Percentiles rank a stretch among this genome's conserved stretches.
Conservation (phyloP, 73 alveolate genomes). For the Paramecium pentaurelia region DNA sequence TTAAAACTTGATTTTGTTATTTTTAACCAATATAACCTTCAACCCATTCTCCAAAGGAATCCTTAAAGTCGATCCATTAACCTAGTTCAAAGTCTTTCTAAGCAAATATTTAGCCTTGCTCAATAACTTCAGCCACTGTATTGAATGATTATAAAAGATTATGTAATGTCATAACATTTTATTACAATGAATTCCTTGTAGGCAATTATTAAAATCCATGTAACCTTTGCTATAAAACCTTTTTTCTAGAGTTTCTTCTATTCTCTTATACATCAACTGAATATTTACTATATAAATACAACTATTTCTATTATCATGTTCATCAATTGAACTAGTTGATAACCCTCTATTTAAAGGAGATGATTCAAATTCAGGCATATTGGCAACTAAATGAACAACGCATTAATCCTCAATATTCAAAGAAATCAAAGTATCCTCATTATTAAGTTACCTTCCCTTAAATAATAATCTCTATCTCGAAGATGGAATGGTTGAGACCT, state of each 20-base stretch:
- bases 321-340: constrained; percentile 39
- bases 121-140: neutral
- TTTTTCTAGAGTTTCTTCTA: constrained; percentile 7
- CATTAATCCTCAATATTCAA: neutral
- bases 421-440: constrained; percentile 18
- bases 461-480: neutral
- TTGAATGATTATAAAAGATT: neutral
- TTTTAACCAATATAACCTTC: neutral
- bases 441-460: neutral
- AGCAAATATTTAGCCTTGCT: neutral
- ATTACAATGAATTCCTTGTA: neutral
- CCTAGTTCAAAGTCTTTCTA: neutral
- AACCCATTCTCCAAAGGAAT: neutral
- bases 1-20: neutral
- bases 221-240: neutral
- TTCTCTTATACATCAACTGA: constrained; percentile 12
- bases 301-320: neutral
- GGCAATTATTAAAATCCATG: constrained; percentile 10
- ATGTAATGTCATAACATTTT: neutral
- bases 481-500: constrained; percentile 17
- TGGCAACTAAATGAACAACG: constrained; percentile 10
- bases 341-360: neutral
- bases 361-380: neutral
- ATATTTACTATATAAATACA: neutral
- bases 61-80: constrained; percentile 22